Base-by-base conservation (phyloP, 768 basidiomycete species). In the Coprinopsis cinerea region DNA sequence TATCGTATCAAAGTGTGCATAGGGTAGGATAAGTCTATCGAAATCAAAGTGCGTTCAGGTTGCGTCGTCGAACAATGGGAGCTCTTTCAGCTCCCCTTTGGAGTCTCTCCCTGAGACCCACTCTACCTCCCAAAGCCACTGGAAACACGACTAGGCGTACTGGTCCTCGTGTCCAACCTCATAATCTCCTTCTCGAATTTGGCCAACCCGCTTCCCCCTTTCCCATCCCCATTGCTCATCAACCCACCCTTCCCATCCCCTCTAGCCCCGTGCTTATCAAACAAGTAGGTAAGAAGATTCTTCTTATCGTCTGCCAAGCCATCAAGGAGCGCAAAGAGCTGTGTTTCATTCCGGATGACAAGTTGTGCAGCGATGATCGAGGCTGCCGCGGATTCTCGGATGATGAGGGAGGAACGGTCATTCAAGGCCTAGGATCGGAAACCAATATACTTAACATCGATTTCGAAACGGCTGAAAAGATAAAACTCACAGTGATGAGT, bases 221-320 rank as follows among this genome's bases (percentile, higher is more conserved):
- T 65, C 7, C 70, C 68, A 32, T 62, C 61, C 3, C 61, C 43
- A 25, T n/a, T n/a, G n/a, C n/a, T n/a, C n/a, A 10, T 34, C 39
- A 18, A 42, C 10, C 4, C 40, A 27, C 59, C 60, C 11, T 60
- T 61, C 44, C 64, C 57, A 37, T 79, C 86, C 18, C 90, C n/a
- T n/a, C n/a, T 73, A 9, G 78, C 86, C 26, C 83, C 83, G 58
- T 92, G 87, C 63, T 92, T 92, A 64, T 92, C 90, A 55, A 93
- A 93, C 49, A 91, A 71, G 56, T 93, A 93, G 1, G 91, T 90
- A 43, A 93, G 70, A 15, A 92, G 71, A 61, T 93, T 92, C 74
- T 91, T 92, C 74, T 92, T 90, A 58, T 89, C 88, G 53, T 90
- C 85, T n/a, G 88, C 81, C 35, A 93, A 72, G 4, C 85, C 87